Base-by-base conservation (phyloP, 495 filamentous ascomycete genomes). In the Penicillium malachiteum region DNA sequence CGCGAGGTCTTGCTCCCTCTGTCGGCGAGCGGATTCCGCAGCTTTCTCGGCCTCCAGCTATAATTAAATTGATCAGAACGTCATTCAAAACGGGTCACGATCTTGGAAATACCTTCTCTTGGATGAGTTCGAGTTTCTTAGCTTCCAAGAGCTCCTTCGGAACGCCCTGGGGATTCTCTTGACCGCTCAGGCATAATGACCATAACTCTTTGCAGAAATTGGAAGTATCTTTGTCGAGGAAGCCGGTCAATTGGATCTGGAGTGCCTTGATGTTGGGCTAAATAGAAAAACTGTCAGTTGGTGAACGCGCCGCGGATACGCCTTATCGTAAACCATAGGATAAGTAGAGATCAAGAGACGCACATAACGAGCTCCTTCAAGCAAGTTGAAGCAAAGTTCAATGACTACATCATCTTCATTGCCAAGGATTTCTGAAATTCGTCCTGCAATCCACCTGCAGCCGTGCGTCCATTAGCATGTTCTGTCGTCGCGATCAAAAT, bases 371-470 rank as follows among this genome's bases (percentile, higher is more conserved):
- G 84, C 71, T 16, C 85, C 87, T 65, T 97, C 94, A 16, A 97
- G 78, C 33, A 96, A 74, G 63, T 92, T 91, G 73, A 92, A 96
- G 68, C 91, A 91, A 11, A 95, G 84, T 71, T 96, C 91, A 54
- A 92, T 93, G 17, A 97, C 87, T 33, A 98, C 90, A 63, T 97
- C 94, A 67, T 98, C 94, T 57, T 98, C 94, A 65, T 81, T 88
- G 7, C 87, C 89, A 18, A 97, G 78, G 49, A 97, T 93, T 34
- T 89, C 86, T 9, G 87, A 89, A 48, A 97, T 90, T 67, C 86
- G 88, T 54, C 83, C 83, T 3, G 90, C 87, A 67, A 97, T 96
- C 94, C 94, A 98, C 74, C 92, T 96, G 62, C 40, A 59, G 38
- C 12, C 42, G 14, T 46, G 12, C 39, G 26, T 26, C 21, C 13